These are phyloP conservation scores for Endocalyx cinctus DNA, from an alignment of 2,329 filamentous ascomycete genomes.

Conservation along the genomic window DNA sequence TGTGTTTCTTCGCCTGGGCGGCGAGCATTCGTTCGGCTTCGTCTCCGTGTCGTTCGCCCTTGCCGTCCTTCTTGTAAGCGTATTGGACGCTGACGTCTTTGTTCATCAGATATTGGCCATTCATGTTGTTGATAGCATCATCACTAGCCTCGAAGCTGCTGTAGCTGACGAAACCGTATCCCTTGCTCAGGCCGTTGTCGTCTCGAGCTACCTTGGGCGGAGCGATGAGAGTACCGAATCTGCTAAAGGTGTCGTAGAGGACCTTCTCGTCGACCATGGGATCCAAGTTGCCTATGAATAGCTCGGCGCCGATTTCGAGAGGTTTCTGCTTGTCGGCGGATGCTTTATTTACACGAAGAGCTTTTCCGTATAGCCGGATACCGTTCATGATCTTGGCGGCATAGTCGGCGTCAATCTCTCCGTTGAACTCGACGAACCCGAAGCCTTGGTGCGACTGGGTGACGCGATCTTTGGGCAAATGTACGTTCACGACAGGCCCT, in stretches of 20 bases:
- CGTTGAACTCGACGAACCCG: conserved; percentile 97
- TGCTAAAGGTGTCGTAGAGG: conserved; percentile 87
- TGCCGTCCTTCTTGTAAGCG: conserved; percentile 98
- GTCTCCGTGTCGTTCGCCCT: conserved; percentile 93
- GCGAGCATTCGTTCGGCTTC: conserved; percentile 89
- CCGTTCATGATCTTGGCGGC: conserved; percentile 96
- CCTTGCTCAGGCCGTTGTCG: conserved; percentile 82
- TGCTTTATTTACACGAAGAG: conserved; percentile 92
- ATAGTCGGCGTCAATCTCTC: conserved; percentile 93
- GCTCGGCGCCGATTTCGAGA: conserved; percentile 89
- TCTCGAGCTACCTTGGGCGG: conserved; percentile 91
- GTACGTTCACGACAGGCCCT: conserved; percentile 94
- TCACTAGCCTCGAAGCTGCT: conserved; percentile 92
- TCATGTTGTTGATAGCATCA: conserved; percentile 85
- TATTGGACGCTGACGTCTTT: conserved; percentile 97
- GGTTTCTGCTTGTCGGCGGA: conserved; percentile 89
- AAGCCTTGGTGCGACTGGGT: conserved; percentile 96
- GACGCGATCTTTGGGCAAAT: conserved; percentile 96
- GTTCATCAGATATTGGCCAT: conserved; percentile 94
- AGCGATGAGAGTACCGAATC: conserved; percentile 81
- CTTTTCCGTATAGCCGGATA: conserved; percentile 87
- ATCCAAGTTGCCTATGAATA: conserved; percentile 95
- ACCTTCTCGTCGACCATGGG: conserved; percentile 92
- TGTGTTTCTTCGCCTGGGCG: conserved; percentile 88
- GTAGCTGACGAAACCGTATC: conserved; percentile 94